Base-by-base conservation (phyloP, 192 early-diverging fungal genomes). In the Linnemannia schmuckeri region DNA sequence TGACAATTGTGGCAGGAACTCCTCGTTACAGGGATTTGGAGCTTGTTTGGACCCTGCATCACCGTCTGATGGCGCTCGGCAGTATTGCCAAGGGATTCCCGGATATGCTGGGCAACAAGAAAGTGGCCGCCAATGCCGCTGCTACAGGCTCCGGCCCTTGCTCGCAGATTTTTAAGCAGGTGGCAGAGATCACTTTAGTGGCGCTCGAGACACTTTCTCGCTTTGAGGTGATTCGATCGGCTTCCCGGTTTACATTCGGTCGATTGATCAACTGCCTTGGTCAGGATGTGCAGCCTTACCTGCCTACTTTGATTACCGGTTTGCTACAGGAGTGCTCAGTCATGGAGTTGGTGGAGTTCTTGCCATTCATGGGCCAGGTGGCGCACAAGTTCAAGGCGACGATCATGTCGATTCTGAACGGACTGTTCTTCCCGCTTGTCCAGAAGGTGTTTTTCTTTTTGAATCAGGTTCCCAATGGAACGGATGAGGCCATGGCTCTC, bases 381-480 rank as follows among this genome's bases (percentile, higher is more conserved):
- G 94, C 95, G n/a, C 94, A 97, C 90, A 98, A 98, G 88, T 98
- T 97, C 90, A 97, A 97, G 91, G 94, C 95, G 71, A 89, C 90
- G 70, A 93, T 96, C 71, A 88, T 91, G 74, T 90, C 92, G 37
- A 92, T 95, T 68, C 77, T 96, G 82, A 91, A 95, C 88, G 94
- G 96, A 77, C 87, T 98, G 41, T 85, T 97, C 72, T 88, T 94
- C 38, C 97, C 97, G 2, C 89, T 98, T 33, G 90, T 97, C 6
- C 94, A 95, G 75, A 94, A 95, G 68, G 95, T 97, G 38, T 97
- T 97, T 80, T 91, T 90, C 52, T 97, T 97, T 76, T 90, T 98
- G 54, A 96, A 97, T 82, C 95, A 96, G 86, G 91, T 94, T 2
- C 92, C 97, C 3, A 88, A 93, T 30, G 98, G 98, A 10, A 97